These are phyloP conservation scores for Phialemonium atrogriseum DNA, from an alignment of 2,329 filamentous ascomycete species.

Conservation along the genomic window DNA sequence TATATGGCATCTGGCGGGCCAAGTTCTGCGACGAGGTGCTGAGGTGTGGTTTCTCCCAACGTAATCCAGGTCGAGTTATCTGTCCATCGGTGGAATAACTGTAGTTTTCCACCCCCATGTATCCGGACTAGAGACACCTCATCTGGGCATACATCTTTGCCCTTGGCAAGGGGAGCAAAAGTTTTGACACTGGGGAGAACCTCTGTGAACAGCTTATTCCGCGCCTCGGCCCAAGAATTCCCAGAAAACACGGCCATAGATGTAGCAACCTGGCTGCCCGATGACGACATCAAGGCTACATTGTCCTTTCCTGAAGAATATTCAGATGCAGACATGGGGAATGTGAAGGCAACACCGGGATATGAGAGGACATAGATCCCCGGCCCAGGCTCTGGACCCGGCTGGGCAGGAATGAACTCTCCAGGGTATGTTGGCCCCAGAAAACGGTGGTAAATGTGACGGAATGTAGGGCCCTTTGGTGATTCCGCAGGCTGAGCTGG, in stretches of 20 bases:
- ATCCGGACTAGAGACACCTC: conserved; percentile 78
- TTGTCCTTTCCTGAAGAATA: conserved; percentile 76
- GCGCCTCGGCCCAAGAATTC: conserved; percentile 80
- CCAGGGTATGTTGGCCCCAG: conserved; percentile 90
- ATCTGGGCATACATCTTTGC: conserved; percentile 73
- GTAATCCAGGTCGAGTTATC: conserved; percentile 60
- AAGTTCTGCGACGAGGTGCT: conserved; percentile 83
- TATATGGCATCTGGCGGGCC: conserved; percentile 93
- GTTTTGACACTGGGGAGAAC: conserved; percentile 66
- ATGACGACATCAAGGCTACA: conserved; percentile 74
- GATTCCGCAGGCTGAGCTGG: conserved; percentile 9
- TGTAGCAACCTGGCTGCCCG: conserved; percentile 65
- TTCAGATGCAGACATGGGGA: conserved; percentile 64
- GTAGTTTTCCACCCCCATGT: conserved; percentile 68
- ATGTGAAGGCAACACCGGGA: conserved; percentile 88
- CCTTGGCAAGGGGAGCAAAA: conserved; percentile 58
- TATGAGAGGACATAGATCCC: conserved; percentile 90
- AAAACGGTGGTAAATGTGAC: conserved; percentile 86
- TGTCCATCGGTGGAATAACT: conserved; percentile 66
- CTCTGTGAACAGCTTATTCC: conserved; percentile 68
- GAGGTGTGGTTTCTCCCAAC: conserved; percentile 80
- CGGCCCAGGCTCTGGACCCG: conserved; percentile 37
- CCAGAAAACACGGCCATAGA: conserved; percentile 91
- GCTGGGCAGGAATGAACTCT: conserved; percentile 74
- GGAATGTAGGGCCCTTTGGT: conserved; percentile 62